Percentiles rank a stretch among this genome's conserved stretches.
phyloP scores from a whole-genome alignment of 208 protist genomes.

The Leishmania turanica region DNA sequence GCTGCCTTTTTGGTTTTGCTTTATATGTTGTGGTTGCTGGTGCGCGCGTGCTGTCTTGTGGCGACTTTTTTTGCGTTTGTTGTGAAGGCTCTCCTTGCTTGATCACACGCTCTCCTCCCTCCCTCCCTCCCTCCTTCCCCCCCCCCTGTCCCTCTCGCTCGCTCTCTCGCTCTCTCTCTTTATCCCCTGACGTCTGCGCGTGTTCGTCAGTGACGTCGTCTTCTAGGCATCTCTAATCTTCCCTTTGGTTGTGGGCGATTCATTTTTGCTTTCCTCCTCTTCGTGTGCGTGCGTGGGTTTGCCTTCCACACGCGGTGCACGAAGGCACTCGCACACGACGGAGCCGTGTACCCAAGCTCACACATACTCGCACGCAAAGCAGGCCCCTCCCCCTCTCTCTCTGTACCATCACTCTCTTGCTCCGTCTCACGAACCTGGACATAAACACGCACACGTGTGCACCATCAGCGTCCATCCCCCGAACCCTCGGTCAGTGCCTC shows the following conservation, averaged over 20 bases:
- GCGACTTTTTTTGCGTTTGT: background rate
- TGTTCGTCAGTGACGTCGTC: background rate
- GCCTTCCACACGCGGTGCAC: background rate
- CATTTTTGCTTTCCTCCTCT: background rate
- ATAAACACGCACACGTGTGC: background rate
- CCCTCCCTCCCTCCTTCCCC: too few species aligned
- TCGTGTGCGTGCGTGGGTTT: background rate
- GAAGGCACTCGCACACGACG: background rate
- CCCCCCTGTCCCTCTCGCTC: background rate
- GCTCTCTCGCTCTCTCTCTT: background rate
- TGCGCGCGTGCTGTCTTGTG: background rate
- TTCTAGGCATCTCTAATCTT: background rate
- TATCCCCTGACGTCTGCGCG: background rate
- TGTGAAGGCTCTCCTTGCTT: background rate
- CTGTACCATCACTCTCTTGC: background rate
- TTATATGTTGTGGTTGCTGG: background rate
- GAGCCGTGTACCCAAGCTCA: background rate
- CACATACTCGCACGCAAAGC: background rate
- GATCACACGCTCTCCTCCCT: background rate
- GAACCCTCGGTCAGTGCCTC: background rate
- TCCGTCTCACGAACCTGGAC: background rate
- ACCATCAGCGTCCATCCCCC: background rate
- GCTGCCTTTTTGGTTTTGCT: background rate
- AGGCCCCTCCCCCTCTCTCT: background rate
- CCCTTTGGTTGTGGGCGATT: background rate